Evolutionary conservation across 208 protist genomes (phyloP).

Genomic region (Spongospora subterranea): DNA sequence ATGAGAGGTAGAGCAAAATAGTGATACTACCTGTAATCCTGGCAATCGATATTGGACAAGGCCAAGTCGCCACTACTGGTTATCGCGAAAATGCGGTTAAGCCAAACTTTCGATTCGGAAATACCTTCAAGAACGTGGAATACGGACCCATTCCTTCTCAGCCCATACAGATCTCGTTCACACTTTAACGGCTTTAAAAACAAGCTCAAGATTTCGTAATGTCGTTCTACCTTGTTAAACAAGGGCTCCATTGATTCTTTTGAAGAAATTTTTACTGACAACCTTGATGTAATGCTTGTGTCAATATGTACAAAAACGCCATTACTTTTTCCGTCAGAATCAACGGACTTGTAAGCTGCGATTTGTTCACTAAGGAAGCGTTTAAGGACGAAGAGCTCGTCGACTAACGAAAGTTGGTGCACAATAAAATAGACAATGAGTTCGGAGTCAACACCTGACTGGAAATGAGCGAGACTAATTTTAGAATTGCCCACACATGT

Average conservation of each 20-base stretch:
- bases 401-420: neutral
- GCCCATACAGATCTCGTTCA: neutral
- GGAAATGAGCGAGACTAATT: neutral
- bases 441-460: neutral
- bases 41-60: neutral
- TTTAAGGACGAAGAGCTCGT: neutral
- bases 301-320: constrained; percentile 20
- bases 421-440: constrained; percentile 37
- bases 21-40: neutral
- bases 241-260: neutral
- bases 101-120: neutral
- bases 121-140: constrained; percentile 4
- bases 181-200: neutral
- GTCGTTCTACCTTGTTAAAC: neutral
- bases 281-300: too few species aligned
- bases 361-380: neutral
- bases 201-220: neutral
- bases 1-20: neutral
- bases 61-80: constrained; percentile 34
- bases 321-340: too few species aligned
- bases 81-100: neutral
- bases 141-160: neutral
- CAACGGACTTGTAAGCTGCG: neutral
- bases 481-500: neutral
- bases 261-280: neutral